Conservation (phyloP, 257 asterid species). For the Solanum appendiculatum region DNA sequence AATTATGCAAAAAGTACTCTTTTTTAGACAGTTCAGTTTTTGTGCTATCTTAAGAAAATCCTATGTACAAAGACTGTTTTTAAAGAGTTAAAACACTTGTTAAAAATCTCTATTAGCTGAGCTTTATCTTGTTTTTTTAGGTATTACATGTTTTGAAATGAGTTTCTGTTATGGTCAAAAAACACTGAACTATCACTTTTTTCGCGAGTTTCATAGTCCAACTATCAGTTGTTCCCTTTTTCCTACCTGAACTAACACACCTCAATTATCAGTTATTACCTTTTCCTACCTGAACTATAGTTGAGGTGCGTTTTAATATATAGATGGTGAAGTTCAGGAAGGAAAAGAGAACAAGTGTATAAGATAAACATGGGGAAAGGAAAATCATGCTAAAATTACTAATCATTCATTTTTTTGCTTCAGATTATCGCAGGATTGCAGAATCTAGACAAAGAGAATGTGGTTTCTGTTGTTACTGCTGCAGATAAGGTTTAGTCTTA, state of each 20-base stretch:
- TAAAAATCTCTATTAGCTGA: not conserved
- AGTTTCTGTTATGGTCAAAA: not conserved
- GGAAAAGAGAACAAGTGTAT: not conserved
- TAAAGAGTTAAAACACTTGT: not conserved
- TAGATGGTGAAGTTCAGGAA: not conserved
- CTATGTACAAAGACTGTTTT: not conserved
- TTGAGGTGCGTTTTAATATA: not conserved
- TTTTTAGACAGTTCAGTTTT: not conserved
- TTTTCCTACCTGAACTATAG: not conserved
- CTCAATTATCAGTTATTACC: too few relatives aligned
- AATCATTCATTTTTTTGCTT: not conserved
- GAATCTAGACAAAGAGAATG: slow-evolving; percentile 69
- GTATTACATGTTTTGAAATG: not conserved
- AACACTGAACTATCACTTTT: not conserved
- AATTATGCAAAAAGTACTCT: not conserved
- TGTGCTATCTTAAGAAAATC: not conserved
- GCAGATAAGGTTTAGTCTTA: slow-evolving; percentile 63
- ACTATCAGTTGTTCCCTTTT: not conserved
- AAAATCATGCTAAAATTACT: not conserved
- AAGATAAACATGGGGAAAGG: not conserved
- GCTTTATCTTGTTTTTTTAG: not conserved
- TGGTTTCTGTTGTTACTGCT: slow-evolving; percentile 84
- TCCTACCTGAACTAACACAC: not conserved
- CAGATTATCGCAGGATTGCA: slow-evolving; percentile 85
- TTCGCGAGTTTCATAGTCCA: not conserved